Conservation (phyloP, 306 rosid genomes). For the Dalbergia cultrata region DNA sequence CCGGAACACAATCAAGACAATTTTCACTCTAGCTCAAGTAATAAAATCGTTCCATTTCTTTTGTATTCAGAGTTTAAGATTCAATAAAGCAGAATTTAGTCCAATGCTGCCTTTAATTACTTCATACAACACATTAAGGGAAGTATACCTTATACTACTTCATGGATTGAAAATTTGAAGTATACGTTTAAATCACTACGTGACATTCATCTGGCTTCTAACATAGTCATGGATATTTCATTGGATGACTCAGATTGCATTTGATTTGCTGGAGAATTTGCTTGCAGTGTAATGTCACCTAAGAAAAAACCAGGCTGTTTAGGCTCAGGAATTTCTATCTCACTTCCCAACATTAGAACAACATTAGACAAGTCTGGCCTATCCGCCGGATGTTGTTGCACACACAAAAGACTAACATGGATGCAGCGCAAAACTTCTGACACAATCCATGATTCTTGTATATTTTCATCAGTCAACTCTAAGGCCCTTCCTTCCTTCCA, state of each 20-base stretch:
- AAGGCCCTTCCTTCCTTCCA: slow-evolving; percentile 19
- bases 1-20: too few species aligned
- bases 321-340: neutral
- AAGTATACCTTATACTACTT: neutral
- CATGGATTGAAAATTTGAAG: neutral
- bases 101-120: too few species aligned
- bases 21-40: too few species aligned
- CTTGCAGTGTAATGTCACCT: neutral
- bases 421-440: slow-evolving; percentile 25
- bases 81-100: too few species aligned
- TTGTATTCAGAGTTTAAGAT: too few species aligned
- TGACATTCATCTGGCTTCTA: neutral
- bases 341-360: neutral
- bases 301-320: neutral
- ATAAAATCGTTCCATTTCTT: too few species aligned
- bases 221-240: neutral
- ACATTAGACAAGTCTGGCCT: neutral
- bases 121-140: neutral
- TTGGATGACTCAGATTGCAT: neutral
- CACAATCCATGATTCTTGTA: neutral
- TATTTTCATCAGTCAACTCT: neutral
- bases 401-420: slow-evolving; percentile 30
- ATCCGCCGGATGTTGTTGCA: neutral
- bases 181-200: neutral
- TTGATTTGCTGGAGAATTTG: neutral